Conservation (phyloP, 1,139 yeast species). For the Saccharomyces hybrid region DNA sequence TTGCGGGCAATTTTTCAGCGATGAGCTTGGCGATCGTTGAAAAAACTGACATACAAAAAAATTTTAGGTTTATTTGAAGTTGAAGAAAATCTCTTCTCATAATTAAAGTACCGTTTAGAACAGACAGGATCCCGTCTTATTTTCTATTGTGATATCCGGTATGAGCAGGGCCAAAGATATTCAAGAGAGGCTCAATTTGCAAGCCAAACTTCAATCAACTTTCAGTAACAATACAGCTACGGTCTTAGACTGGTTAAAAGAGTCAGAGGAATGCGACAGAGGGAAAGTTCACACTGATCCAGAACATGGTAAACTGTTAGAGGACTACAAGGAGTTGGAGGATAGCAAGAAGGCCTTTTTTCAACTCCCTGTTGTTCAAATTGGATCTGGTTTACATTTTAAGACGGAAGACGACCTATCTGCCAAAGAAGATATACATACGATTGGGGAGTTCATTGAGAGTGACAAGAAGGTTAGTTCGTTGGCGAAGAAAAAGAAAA, state of each 20-base stretch:
- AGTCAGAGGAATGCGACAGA: constrained; percentile 1
- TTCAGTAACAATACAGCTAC: constrained; percentile 20
- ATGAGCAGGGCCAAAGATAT: constrained; percentile 34
- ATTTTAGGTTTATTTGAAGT: too few species aligned
- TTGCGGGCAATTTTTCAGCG: too few species aligned
- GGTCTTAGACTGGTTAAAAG: constrained; percentile 24
- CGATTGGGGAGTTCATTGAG: constrained; percentile 31
- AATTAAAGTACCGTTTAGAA: background rate
- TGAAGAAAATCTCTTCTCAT: background rate
- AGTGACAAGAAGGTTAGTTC: constrained; percentile 29
- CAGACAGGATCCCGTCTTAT: background rate
- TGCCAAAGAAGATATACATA: constrained; percentile 22
- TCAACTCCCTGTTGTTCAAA: constrained; percentile 28
- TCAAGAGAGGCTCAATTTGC: constrained; percentile 33
- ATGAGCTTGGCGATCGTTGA: too few species aligned
- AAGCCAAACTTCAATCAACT: constrained; percentile 30
- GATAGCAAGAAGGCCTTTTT: constrained; percentile 25
- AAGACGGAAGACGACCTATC: constrained; percentile 3
- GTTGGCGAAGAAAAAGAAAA: constrained; percentile 26
- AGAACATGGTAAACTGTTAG: constrained; percentile 3
- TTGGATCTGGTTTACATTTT: constrained; percentile 29
- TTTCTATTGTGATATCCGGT: background rate
- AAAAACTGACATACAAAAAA: too few species aligned
- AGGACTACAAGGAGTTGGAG: constrained; percentile 14
- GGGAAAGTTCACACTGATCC: background rate